Conservation (phyloP, 1,139 yeast species). For the Hyphopichia khmerensis region DNA sequence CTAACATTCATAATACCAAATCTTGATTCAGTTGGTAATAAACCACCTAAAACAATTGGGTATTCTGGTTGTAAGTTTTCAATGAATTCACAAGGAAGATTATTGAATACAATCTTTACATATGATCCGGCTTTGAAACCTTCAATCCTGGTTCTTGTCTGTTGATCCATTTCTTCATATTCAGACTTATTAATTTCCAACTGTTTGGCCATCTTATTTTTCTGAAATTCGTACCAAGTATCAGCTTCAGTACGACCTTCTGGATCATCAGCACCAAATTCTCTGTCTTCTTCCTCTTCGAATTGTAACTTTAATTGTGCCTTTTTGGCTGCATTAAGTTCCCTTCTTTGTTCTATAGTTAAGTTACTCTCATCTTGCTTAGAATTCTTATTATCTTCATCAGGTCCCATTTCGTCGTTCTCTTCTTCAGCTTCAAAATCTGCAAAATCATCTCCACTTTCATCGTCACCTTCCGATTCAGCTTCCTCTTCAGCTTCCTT, state of each 20-base stretch:
- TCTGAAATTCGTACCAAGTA: constrained; percentile 97
- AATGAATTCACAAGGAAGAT: constrained; percentile 86
- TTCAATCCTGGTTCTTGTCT: constrained; percentile 76
- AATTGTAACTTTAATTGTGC: constrained; percentile 85
- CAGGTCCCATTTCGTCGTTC: constrained; percentile 27
- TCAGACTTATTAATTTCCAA: constrained; percentile 87
- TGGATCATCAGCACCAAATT: constrained; percentile 69
- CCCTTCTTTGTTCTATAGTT: constrained; percentile 69
- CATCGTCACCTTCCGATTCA: constrained; percentile 23
- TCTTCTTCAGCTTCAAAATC: constrained; percentile 56
- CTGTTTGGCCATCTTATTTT: constrained; percentile 95
- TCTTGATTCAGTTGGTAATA: constrained; percentile 84
- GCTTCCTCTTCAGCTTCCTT: constrained; percentile 15
- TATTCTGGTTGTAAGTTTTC: constrained; percentile 81
- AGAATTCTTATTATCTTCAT: constrained; percentile 28
- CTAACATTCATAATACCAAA: constrained; percentile 93
- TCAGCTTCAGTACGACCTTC: constrained; percentile 78
- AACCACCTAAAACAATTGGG: constrained; percentile 89
- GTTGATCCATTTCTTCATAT: constrained; percentile 69
- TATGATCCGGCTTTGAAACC: constrained; percentile 94
- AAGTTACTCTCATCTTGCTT: constrained; percentile 40
- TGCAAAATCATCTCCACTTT: constrained; percentile 49
- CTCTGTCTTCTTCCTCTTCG: constrained; percentile 86
- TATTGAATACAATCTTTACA: constrained; percentile 82
- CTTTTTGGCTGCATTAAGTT: constrained; percentile 81